Evolutionary conservation across 495 filamentous ascomycete genomes (phyloP).

Genomic region (Friedmanniomyces endolithicus): DNA sequence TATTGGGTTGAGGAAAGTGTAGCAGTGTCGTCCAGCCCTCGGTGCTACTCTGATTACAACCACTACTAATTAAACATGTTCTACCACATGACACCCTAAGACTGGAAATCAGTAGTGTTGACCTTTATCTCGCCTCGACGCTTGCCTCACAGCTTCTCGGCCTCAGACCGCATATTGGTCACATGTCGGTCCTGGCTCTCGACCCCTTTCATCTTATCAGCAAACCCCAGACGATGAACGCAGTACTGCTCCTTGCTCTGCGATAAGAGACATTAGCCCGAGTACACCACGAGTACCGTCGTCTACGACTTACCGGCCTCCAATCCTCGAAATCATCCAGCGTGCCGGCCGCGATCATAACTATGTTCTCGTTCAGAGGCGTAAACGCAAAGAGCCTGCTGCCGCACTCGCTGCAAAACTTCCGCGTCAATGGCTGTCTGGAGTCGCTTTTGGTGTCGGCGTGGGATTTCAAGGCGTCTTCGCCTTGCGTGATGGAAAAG

Average conservation of each 20-base stretch:
- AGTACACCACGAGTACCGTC: background rate
- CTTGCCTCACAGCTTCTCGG: background rate
- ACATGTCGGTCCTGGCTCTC: constrained; percentile 1
- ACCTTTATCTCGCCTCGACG: too few relatives aligned
- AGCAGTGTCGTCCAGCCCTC: too few relatives aligned
- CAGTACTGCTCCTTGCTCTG: constrained; percentile 9
- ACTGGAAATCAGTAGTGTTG: too few relatives aligned
- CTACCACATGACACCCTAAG: too few relatives aligned
- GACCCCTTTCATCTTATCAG: constrained; percentile 10
- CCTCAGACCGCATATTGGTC: background rate
- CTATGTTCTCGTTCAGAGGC: background rate
- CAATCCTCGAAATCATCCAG: constrained; percentile 10
- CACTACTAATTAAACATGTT: too few relatives aligned
- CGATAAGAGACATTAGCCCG: background rate
- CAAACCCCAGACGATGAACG: constrained; percentile 1
- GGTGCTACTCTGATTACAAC: too few relatives aligned
- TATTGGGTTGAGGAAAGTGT: too few relatives aligned
- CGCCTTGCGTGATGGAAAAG: constrained; percentile 9
- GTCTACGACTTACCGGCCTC: constrained; percentile 1
- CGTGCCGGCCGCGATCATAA: constrained; percentile 6
- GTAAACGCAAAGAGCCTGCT: constrained; percentile 8
- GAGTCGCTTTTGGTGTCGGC: constrained; percentile 1
- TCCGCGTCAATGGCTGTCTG: background rate
- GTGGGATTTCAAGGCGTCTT: constrained; percentile 1
- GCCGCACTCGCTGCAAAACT: constrained; percentile 9